These are phyloP conservation scores for Fusarium sulawesiense DNA, from an alignment of 2,329 filamentous ascomycete species.

Conservation along the genomic window DNA sequence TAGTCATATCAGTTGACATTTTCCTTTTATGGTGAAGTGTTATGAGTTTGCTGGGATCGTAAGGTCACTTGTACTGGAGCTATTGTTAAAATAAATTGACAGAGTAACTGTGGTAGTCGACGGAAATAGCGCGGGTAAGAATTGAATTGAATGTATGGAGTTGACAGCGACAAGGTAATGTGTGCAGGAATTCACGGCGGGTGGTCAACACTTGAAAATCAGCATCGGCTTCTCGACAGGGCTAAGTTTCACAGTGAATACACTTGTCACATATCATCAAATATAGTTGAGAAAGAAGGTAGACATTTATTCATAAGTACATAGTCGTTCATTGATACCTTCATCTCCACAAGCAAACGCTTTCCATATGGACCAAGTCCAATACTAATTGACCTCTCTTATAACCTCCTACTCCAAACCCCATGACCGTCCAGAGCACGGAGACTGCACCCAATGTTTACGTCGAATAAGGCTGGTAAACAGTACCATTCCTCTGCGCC, in stretches of 20 bases:
- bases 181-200: not conserved
- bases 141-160: fast-evolving
- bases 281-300: not conserved
- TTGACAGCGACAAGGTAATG: not conserved
- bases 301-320: not conserved
- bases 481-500: conserved; percentile 17
- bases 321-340: not conserved
- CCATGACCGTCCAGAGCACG: too few species aligned
- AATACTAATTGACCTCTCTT: not conserved
- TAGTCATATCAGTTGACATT: not conserved
- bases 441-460: not conserved
- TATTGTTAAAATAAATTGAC: too few species aligned
- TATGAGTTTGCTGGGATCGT: fast-evolving
- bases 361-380: not conserved
- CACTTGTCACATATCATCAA: not conserved
- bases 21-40: too few species aligned
- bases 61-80: too few species aligned
- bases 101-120: fast-evolving
- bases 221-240: not conserved
- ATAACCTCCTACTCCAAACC: too few species aligned
- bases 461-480: conserved; percentile 16
- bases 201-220: not conserved
- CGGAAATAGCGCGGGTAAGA: not conserved
- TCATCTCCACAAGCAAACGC: not conserved
- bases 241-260: fast-evolving